Evolutionary conservation across 2,329 filamentous ascomycete species (phyloP).

Genomic region (Tolypocladium tropicale): DNA sequence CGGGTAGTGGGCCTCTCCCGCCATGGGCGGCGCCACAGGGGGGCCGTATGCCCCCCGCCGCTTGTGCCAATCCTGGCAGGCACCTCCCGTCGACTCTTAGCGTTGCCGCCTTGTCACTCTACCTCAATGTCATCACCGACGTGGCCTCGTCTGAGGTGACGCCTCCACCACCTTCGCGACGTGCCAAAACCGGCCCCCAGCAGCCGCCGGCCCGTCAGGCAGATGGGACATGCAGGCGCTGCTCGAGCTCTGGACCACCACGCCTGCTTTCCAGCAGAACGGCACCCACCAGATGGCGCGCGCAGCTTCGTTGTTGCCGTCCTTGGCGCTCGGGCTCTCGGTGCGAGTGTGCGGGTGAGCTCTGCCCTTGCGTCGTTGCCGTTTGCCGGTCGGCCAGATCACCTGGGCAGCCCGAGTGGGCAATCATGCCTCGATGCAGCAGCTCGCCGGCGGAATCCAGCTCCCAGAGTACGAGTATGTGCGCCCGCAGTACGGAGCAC

Average conservation of each 20-base stretch:
- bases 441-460: not conserved
- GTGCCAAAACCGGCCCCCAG: not conserved
- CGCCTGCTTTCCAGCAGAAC: not conserved
- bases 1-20: not conserved
- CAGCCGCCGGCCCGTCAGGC: not conserved
- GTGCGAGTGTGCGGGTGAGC: too few species aligned
- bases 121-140: slow-evolving; percentile 7
- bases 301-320: not conserved
- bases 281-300: not conserved
- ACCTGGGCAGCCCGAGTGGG: not conserved
- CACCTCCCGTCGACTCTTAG: not conserved
- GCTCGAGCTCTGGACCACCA: not conserved
- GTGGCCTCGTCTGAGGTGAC: slow-evolving; percentile 3
- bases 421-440: not conserved
- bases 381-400: not conserved
- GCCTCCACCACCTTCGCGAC: not conserved
- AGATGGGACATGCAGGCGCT: not conserved
- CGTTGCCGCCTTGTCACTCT: slow-evolving; percentile 5
- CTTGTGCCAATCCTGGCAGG: not conserved
- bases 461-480: not conserved
- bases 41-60: not conserved
- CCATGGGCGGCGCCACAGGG: not conserved
- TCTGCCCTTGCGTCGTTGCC: not conserved
- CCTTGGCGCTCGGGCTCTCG: too few species aligned
- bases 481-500: not conserved